Conservation (phyloP, 2,329 filamentous ascomycete genomes). For the Xylaria multiplex region DNA sequence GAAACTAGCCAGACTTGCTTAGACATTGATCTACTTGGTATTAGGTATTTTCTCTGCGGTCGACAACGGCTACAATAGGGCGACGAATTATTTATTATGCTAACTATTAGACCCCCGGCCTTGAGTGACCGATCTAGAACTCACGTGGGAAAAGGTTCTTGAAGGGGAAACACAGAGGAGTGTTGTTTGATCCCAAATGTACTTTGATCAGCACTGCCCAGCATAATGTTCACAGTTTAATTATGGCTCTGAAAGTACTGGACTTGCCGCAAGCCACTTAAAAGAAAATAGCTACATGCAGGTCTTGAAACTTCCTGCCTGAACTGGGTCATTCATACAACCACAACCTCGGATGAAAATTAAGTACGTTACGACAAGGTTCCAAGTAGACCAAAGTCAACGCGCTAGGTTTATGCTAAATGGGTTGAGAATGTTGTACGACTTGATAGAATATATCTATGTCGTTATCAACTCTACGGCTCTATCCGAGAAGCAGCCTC, state of each 20-base stretch:
- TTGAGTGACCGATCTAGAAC: conserved; percentile 8
- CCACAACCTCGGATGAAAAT: conserved; percentile 32
- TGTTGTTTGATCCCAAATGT: conserved; percentile 15
- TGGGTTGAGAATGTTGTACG: conserved; percentile 24
- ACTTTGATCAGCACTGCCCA: conserved; percentile 23
- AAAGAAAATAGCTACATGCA: conserved; percentile 33
- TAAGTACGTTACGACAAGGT: conserved; percentile 32
- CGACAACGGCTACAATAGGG: conserved; percentile 23
- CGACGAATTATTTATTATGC: conserved; percentile 26
- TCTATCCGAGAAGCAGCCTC: conserved; percentile 18
- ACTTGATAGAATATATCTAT: conserved; percentile 17
- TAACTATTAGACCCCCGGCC: conserved; percentile 10
- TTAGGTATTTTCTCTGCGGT: not conserved
- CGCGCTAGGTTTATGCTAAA: conserved; percentile 18
- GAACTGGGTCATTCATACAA: conserved; percentile 25
- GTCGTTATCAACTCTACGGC: conserved; percentile 4
- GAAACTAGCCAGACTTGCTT: conserved; percentile 24
- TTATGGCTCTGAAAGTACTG: conserved; percentile 18
- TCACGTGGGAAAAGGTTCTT: conserved; percentile 16
- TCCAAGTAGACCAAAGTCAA: conserved; percentile 17
- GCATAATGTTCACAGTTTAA: conserved; percentile 16
- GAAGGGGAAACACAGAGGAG: conserved; percentile 18
- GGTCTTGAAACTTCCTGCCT: conserved; percentile 38
- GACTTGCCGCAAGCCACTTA: conserved; percentile 26
- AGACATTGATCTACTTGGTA: conserved; percentile 24